Evolutionary conservation across 169 alveolate genomes (phyloP), one percentile per base, ranked within the genome.

Genomic region (Eimeria praecox): DNA sequence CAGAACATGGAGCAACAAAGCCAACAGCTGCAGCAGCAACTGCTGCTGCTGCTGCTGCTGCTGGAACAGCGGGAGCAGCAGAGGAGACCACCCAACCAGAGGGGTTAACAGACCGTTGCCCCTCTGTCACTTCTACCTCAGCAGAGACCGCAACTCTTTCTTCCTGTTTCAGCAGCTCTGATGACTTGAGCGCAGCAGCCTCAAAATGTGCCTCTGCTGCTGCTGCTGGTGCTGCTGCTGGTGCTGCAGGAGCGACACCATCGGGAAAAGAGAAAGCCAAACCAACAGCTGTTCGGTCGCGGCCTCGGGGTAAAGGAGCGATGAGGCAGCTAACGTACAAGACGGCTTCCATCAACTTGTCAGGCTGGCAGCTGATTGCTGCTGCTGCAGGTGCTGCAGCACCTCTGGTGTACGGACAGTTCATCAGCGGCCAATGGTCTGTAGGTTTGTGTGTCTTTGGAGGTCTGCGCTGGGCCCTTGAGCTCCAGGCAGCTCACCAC

Each of bases 391-490:
- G 97, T 33, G 94, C 95, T 54, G 96, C 96, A 59, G 91, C 97
- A 56, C 98, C 98, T 12, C 97, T 97, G 59, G 95, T 97, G 83
- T 96, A 97, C 82, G 96, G 98, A 33, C 95, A 95, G 87, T 71
- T 71, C 80, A 95, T 96, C 88, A 93, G 96, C 95, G 97, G 96
- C 85, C 95, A 80, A 64, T 96, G 95, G 95, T 85, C 97, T 89
- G 97, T 97, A 62, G 98, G 97, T 44, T 95, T 97, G 62, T 96
- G 97, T 71, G 97, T 97, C 83, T 90, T 95, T 42, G 96, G 98
- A 27, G 97, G 97, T 30, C 96, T 97, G 77, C 96, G 98, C 52
- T 97, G 98, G 97, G 92, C 91, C 38, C 92, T 97, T 40, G 97
- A 97, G 46, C 96, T 97, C 40, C 97, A 96, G 71, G 97, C 97